Evolutionary conservation across 2,329 filamentous ascomycete species (phyloP), one percentile per base, ranked within the genome.

Genomic region (Metarhizium guizhouense): DNA sequence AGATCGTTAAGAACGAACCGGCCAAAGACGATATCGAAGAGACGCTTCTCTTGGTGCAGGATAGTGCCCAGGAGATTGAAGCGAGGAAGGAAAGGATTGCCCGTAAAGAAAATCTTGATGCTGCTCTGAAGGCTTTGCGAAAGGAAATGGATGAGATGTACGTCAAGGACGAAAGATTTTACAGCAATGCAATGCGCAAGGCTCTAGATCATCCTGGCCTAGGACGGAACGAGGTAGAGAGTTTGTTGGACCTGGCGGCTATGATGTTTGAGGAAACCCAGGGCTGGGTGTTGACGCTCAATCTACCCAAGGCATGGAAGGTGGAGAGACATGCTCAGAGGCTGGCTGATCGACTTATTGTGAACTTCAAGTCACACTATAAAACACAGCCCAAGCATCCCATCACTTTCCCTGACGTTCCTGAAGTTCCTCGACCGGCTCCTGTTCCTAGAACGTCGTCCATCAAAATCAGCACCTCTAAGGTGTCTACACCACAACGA

Each of bases 21-120:
- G 63, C 66, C 5, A 61, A 65, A 29, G 70, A 72, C 30, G 72
- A 72, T 30, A 69, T 64, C 38, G 70, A 71, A 14, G 67, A 70
- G 7, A 18, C 52, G 32, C 62, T 75, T 8, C 60, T 75, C n/a
- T 67, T 76, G 34, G 68, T 76, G 2, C 72, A 75, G 57, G 72
- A 74, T 25, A 73, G 68, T 60, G 70, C 68, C 2, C 65, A 72
- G 54, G 72, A 80, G 62, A 82, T 83, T 11, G 83, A 81, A 62
- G 85, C 84, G 48, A 66, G 73, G 34, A 80, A 79, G 55, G 80
- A 84, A 64, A 81, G 83, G 74, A 85, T 84, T 68, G 80, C 82
- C 56, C 81, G 82, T 60, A 83, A 84, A 61, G 78, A 81, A 63
- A 85, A 90, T 64, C 71, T 83, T 25, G 76, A 81, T 52, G 75